Base-by-base conservation (phyloP, 306 rosid species). In the Alnus glutinosa region DNA sequence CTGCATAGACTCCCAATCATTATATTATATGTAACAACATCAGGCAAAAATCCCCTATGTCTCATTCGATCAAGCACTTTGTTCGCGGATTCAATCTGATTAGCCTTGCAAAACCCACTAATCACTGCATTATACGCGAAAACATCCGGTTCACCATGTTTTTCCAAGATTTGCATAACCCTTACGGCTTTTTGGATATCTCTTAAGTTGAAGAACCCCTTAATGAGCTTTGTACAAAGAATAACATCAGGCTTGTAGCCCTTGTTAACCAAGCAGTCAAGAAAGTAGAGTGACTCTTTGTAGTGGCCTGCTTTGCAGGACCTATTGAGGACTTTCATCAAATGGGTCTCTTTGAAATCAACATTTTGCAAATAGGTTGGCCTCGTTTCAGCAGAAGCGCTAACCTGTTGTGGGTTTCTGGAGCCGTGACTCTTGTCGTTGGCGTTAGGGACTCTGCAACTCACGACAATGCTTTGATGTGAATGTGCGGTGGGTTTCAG, bases 11-110 rank as follows among this genome's bases (percentile, higher is more conserved):
- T 87, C 68, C 97, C 95, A 57, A 94, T 89, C 83, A 94, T 86
- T 34, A 94, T 94, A 75, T 89, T 94, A 61, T 92, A 94, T 1
- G 98, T 92, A 51, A 94, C 93, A 73, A 90, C 88, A 78, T 92
- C 93, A 13, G 97, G 92, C 8, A 83, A 76, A 50, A 88, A 89
- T 0, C 97, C 98, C 71, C 89, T 86, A 23, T 67, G 78, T 23
- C 84, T 91, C 95, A 92, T 92, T 80, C 91, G 81, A 9, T 88
- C 90, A n/a, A 94, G 86, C 81, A 94, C 91, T 32, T 73, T 63
- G 73, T 86, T 72, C 0, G 97, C 98, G 7, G 77, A 78, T 34
- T 88, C 93, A 51, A 92, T 72, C 71, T 80, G 82, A 44, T 92
- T 89, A 18, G 90, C 89, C 64, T 91, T 90, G 72, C 90, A 87